These are phyloP conservation scores for Urochloa ruziziensis DNA, from an alignment of 176 grass and related monocot genomes.

Conservation along the genomic window DNA sequence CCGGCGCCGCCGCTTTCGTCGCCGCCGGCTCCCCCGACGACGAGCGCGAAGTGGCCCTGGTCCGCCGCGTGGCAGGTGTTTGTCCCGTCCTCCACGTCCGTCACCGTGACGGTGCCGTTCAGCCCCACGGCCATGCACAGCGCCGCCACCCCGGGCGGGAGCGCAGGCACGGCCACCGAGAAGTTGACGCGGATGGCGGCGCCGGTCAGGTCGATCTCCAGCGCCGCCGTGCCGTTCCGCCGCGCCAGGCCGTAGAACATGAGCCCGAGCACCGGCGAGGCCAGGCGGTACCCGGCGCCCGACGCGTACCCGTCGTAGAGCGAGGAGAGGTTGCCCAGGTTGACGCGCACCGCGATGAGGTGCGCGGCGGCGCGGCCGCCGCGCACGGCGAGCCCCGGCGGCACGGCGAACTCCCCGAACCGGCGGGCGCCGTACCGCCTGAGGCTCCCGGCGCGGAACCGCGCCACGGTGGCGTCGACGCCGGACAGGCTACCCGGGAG, in stretches of 20 bases:
- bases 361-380: conserved; percentile 38
- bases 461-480: conserved; percentile 38
- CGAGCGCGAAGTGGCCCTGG: conserved; percentile 85
- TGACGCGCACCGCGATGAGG: conserved; percentile 66
- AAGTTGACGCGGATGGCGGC: conserved; percentile 79
- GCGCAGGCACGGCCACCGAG: conserved; percentile 41
- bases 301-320: conserved; percentile 45
- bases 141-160: conserved; percentile 28
- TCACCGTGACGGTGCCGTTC: conserved; percentile 46
- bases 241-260: conserved; percentile 62
- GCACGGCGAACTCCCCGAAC: conserved; percentile 64
- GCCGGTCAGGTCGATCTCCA: conserved; percentile 49
- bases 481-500: conserved; percentile 58
- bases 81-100: conserved; percentile 47
- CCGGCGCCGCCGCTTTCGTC: not conserved
- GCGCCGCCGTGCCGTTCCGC: conserved; percentile 8
- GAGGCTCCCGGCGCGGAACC: conserved; percentile 74
- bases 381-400: conserved; percentile 51
- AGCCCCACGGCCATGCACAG: conserved; percentile 63
- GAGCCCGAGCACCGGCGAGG: conserved; percentile 79
- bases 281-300: conserved; percentile 53
- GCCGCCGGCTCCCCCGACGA: conserved; percentile 32
- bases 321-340: conserved; percentile 76
- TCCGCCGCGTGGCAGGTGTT: conserved; percentile 49
- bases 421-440: conserved; percentile 40